Percentiles rank a stretch among this genome's conserved stretches.
phyloP scores from a whole-genome alignment of 768 basidiomycete species.

The Mycena polygramma region DNA sequence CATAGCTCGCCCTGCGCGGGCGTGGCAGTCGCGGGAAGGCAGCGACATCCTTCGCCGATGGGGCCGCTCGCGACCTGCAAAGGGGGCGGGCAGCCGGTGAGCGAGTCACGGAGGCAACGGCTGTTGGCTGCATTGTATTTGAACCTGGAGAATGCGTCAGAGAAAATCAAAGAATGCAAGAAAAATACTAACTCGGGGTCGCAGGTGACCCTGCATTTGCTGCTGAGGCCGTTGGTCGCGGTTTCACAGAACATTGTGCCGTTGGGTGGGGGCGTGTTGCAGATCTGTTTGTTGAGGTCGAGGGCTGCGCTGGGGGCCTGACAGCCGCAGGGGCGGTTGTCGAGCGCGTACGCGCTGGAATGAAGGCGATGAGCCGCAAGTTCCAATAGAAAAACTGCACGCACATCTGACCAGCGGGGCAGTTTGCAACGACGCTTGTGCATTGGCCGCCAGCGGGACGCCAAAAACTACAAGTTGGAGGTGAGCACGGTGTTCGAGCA shows the following conservation, averaged over 20 bases:
- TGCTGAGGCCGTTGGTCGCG: neutral
- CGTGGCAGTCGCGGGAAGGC: neutral
- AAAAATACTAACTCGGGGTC: neutral
- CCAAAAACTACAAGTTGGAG: neutral
- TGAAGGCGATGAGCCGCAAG: too few relatives aligned
- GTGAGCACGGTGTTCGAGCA: neutral
- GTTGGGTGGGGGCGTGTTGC: slow-evolving; percentile 18
- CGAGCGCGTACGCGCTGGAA: neutral
- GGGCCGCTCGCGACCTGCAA: neutral
- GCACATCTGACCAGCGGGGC: too few relatives aligned
- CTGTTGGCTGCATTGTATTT: neutral
- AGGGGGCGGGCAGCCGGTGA: slow-evolving; percentile 1
- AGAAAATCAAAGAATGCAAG: neutral
- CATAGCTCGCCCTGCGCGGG: slow-evolving; percentile 4
- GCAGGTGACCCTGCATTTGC: slow-evolving; percentile 1
- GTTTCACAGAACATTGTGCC: slow-evolving; percentile 7
- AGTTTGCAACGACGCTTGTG: neutral
- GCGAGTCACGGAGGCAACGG: slow-evolving; percentile 1
- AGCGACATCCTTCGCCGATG: neutral
- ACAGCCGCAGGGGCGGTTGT: slow-evolving; percentile 7
- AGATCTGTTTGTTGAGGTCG: neutral
- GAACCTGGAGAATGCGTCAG: neutral
- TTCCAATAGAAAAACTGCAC: too few relatives aligned
- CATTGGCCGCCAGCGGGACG: neutral
- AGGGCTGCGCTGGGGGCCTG: neutral